Percentiles rank a stretch among this genome's conserved stretches.
Evolutionary conservation across 2,329 filamentous ascomycete species (phyloP).

Genomic region (Cercospora brassicicola): DNA sequence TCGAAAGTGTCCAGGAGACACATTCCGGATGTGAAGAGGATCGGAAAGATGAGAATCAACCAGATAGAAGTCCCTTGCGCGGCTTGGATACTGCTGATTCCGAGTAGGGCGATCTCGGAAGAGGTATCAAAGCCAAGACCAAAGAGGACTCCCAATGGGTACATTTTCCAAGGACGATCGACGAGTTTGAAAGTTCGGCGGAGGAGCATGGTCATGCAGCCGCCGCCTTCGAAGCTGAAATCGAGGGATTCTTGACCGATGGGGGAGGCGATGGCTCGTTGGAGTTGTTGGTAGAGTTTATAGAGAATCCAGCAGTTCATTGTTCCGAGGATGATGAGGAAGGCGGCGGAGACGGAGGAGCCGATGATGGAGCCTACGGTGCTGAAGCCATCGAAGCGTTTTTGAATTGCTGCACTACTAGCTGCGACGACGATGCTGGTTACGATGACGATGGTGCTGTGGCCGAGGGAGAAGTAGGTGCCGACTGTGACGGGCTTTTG

Average conservation of each 20-base stretch:
- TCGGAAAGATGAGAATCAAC: conserved; percentile 88
- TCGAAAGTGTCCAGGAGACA: conserved; percentile 90
- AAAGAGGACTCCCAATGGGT: conserved; percentile 79
- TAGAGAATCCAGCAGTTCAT: conserved; percentile 86
- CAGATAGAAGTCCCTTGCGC: conserved; percentile 85
- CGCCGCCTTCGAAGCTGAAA: conserved; percentile 73
- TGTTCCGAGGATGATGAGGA: conserved; percentile 76
- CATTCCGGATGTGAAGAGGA: conserved; percentile 93
- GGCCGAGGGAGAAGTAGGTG: conserved; percentile 89
- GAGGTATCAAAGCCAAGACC: conserved; percentile 94
- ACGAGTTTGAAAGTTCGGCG: conserved; percentile 74
- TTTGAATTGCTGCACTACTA: conserved; percentile 77
- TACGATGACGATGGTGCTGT: conserved; percentile 88
- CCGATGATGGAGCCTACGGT: conserved; percentile 85
- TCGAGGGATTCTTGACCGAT: conserved; percentile 42
- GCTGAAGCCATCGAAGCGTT: conserved; percentile 77
- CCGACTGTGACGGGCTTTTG: conserved; percentile 88
- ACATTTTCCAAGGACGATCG: conserved; percentile 89
- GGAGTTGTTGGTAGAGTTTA: conserved; percentile 70
- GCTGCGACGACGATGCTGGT: conserved; percentile 91
- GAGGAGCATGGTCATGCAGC: conserved; percentile 70
- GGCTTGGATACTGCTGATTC: conserved; percentile 84
- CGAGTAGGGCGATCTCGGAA: conserved; percentile 87
- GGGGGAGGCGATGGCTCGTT: conserved; percentile 55
- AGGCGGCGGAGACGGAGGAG: conserved; percentile 78